Percentiles rank a stretch among this genome's conserved stretches.
Evolutionary conservation across 805 yeast genomes (phyloP).

Genomic region (Allodekkera sacchari): DNA sequence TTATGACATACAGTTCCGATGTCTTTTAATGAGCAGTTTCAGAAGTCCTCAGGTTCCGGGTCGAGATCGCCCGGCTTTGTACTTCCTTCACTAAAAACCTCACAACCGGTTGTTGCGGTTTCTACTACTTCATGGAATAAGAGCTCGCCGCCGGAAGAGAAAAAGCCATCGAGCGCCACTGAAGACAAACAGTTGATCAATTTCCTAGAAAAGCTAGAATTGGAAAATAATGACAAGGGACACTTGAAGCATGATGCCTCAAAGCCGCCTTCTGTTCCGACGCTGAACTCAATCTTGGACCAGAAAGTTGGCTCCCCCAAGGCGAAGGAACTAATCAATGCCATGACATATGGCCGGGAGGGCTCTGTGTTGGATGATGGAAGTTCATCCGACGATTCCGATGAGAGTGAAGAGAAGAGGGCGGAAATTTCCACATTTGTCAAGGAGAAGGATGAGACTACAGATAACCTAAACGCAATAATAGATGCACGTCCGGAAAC

Average conservation of each 20-base stretch:
- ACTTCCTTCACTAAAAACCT: constrained; percentile 15
- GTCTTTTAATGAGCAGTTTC: too few species aligned
- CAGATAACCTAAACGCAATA: not conserved
- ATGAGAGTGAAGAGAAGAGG: not conserved
- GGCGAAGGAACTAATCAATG: not conserved
- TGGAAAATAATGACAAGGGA: not conserved
- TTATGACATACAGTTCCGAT: too few species aligned
- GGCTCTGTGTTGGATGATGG: constrained; percentile 3
- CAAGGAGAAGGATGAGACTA: not conserved
- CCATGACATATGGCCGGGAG: constrained; percentile 2
- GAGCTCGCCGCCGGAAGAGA: not conserved
- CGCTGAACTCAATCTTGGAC: too few species aligned
- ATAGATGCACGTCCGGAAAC: too few species aligned
- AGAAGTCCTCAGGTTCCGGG: too few species aligned
- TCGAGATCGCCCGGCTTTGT: constrained; percentile 14
- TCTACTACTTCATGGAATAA: not conserved
- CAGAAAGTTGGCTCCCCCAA: too few species aligned
- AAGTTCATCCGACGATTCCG: not conserved
- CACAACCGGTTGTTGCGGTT: constrained; percentile 14
- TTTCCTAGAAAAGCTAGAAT: not conserved
- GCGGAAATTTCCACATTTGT: too few species aligned
- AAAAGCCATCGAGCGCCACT: not conserved
- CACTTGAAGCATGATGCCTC: too few species aligned
- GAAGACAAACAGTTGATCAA: not conserved
- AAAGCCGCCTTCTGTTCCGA: too few species aligned